phyloP scores from a whole-genome alignment of 2,329 filamentous ascomycete genomes.

The Nemania sp. region DNA sequence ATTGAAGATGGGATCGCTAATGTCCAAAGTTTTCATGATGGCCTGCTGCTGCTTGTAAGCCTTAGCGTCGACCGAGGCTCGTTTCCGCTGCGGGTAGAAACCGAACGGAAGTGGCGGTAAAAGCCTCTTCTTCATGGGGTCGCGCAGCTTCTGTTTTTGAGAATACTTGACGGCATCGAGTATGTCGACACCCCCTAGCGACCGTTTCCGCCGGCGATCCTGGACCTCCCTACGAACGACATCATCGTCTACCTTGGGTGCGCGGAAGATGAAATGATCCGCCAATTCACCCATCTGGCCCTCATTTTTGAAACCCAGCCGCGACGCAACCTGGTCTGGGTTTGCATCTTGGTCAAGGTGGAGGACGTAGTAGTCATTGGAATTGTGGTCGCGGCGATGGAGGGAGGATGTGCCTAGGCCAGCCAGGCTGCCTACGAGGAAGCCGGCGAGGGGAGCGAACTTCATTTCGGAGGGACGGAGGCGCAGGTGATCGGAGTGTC shows the following conservation, averaged over 20 bases:
- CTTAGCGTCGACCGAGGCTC: constrained; percentile 39
- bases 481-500: not conserved
- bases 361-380: constrained; percentile 91
- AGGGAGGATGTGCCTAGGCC: constrained; percentile 54
- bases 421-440: constrained; percentile 53
- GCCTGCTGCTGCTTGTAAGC: constrained; percentile 62
- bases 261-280: constrained; percentile 84
- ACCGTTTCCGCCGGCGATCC: constrained; percentile 64
- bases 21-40: constrained; percentile 70
- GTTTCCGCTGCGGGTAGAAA: constrained; percentile 31
- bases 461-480: constrained; percentile 49
- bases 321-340: constrained; percentile 70
- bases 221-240: constrained; percentile 59
- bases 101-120: constrained; percentile 47
- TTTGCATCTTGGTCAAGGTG: constrained; percentile 71
- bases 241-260: constrained; percentile 65
- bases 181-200: constrained; percentile 55
- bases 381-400: constrained; percentile 71
- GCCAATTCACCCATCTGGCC: constrained; percentile 77
- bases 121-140: constrained; percentile 58
- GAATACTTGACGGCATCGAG: constrained; percentile 78
- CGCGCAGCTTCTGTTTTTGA: constrained; percentile 69
- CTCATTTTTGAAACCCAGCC: constrained; percentile 78
- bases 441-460: constrained; percentile 56
- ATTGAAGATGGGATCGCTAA: constrained; percentile 86